Percentiles rank a stretch among this genome's conserved stretches.
Evolutionary conservation across 78 protist species (phyloP).

Genomic region (Dictyostelium intermedium): DNA sequence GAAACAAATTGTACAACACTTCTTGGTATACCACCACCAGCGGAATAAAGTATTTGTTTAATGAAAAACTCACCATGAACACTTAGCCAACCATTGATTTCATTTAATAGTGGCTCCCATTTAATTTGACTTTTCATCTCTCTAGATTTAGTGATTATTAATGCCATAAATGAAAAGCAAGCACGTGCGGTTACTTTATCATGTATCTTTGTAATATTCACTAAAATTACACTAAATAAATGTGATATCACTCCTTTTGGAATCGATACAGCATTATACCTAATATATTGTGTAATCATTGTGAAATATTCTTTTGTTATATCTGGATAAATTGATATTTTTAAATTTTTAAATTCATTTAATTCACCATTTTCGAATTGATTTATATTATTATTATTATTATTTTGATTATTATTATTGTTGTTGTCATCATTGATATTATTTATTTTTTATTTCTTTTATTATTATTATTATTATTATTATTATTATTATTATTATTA

Average conservation of each 20-base stretch:
- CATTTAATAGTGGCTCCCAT: neutral
- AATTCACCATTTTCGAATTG: neutral
- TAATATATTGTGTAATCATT: conserved; percentile 12
- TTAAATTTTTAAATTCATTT: conserved; percentile 21
- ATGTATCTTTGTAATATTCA: conserved; percentile 12
- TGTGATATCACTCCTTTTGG: neutral
- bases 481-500: neutral
- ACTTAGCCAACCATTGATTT: neutral
- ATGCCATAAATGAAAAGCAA: conserved; percentile 14
- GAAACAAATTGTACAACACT: neutral
- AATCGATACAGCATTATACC: conserved; percentile 15
- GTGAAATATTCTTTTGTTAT: conserved; percentile 40
- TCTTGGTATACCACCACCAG: conserved; percentile 57
- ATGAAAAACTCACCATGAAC: conserved; percentile 31
- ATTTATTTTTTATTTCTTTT: conserved; percentile 2
- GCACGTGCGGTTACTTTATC: conserved; percentile 48
- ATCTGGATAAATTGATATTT: conserved; percentile 41
- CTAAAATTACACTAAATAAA: conserved; percentile 15
- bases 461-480: neutral
- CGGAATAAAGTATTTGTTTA: conserved; percentile 7
- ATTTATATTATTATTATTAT: neutral
- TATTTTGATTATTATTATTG: neutral
- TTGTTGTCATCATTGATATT: neutral
- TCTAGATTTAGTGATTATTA: neutral
- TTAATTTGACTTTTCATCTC: conserved; percentile 18